phyloP scores from a whole-genome alignment of 2,329 filamentous ascomycete species.

The Fusarium palustre region DNA sequence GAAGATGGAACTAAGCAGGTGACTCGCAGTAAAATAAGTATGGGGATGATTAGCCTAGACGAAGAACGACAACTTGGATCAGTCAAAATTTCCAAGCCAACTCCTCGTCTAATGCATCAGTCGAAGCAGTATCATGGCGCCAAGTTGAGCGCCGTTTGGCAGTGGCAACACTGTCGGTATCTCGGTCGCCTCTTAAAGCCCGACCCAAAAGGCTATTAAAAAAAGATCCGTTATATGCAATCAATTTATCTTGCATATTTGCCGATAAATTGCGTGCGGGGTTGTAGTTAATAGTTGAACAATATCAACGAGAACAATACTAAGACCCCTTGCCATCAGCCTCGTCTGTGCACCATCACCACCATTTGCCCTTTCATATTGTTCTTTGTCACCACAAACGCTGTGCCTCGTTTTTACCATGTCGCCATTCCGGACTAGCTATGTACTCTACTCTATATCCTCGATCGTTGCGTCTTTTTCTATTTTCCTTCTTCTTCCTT shows the following conservation, averaged over 20 bases:
- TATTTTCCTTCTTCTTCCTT: background rate
- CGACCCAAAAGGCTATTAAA: background rate
- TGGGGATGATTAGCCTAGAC: background rate
- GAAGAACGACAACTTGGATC: rapidly evolving
- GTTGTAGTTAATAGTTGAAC: constrained; percentile 6
- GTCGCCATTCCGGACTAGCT: background rate
- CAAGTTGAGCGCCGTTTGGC: background rate
- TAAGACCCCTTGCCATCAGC: constrained; percentile 11
- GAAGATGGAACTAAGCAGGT: background rate
- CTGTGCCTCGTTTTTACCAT: background rate
- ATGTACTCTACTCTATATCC: background rate
- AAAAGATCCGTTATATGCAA: background rate
- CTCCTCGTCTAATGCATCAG: background rate
- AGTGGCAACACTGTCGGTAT: constrained; percentile 12
- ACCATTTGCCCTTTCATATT: constrained; percentile 25
- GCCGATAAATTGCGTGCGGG: background rate
- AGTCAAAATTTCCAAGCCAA: background rate
- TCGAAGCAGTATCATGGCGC: too few relatives aligned
- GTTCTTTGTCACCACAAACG: constrained; percentile 41
- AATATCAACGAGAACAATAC: constrained; percentile 41
- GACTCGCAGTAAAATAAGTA: background rate
- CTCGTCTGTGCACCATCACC: constrained; percentile 36
- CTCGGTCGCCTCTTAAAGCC: background rate
- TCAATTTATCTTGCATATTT: background rate
- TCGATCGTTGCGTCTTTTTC: background rate